These are phyloP conservation scores for Tardiomyces depauwii DNA, from an alignment of 1,139 yeast genomes.

Conservation along the genomic window DNA sequence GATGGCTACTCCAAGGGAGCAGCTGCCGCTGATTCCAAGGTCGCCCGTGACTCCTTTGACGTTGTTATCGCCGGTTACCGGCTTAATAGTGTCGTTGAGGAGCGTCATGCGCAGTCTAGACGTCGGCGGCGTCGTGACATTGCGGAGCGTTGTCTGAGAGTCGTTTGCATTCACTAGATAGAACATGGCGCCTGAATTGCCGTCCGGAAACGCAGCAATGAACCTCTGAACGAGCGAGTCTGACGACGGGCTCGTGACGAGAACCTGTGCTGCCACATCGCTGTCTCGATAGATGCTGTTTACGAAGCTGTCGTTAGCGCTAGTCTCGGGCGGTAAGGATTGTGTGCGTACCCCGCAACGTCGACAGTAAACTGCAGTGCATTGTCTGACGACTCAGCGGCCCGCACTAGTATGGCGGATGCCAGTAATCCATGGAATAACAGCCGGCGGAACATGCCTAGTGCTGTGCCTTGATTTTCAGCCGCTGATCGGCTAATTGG, in stretches of 20 bases:
- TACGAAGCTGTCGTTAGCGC: too few species aligned
- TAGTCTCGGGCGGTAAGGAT: too few species aligned
- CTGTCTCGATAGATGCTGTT: too few species aligned
- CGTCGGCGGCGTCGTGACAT: too few species aligned
- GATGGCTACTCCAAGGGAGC: constrained; percentile 6
- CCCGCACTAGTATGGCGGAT: too few species aligned
- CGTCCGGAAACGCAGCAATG: constrained; percentile 7
- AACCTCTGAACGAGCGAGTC: constrained; percentile 3
- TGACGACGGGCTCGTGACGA: constrained; percentile 2
- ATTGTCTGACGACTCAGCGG: too few species aligned
- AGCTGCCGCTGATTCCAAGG: constrained; percentile 1
- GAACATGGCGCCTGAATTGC: constrained; percentile 7
- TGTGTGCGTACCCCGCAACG: too few species aligned
- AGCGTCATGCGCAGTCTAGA: constrained; percentile 2
- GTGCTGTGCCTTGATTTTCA: too few species aligned
- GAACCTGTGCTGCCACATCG: constrained; percentile 3
- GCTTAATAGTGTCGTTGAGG: constrained; percentile 1
- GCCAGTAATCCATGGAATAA: too few species aligned
- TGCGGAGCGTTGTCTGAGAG: not conserved
- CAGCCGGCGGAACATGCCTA: too few species aligned
- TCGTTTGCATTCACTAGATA: constrained; percentile 1
- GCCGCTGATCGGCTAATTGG: too few species aligned
- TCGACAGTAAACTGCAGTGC: too few species aligned
- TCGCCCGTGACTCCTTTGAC: constrained; percentile 4
- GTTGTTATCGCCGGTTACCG: constrained; percentile 2